Conservation (phyloP, 805 yeast genomes). For the Starmerella davenportii region DNA sequence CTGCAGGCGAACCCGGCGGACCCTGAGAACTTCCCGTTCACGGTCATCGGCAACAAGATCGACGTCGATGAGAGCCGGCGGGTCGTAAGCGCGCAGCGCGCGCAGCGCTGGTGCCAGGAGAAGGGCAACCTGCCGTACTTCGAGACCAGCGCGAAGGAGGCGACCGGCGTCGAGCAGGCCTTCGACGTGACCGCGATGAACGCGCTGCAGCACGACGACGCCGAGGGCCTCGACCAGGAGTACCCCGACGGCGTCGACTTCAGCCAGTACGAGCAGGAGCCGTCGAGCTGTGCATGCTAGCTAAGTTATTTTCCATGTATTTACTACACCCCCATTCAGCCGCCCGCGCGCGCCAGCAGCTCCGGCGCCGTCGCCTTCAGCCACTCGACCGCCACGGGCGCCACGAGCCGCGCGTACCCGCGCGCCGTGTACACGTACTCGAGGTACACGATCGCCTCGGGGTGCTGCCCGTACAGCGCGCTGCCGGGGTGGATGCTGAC, state of each 20-base stretch:
- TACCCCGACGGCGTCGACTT: slow-evolving; percentile 93
- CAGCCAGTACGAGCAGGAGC: slow-evolving; percentile 62
- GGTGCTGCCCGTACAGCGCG: slow-evolving; percentile 57
- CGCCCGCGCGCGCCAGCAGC: slow-evolving; percentile 10
- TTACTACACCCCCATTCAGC: background rate
- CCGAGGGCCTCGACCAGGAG: slow-evolving; percentile 79
- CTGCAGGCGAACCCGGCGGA: slow-evolving; percentile 84
- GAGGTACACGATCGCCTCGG: slow-evolving; percentile 81
- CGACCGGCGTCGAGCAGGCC: slow-evolving; percentile 85
- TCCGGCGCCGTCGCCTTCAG: slow-evolving; percentile 22
- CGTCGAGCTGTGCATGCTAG: slow-evolving; percentile 58
- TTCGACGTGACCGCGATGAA: slow-evolving; percentile 90
- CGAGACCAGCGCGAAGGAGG: slow-evolving; percentile 95
- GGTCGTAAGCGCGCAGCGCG: slow-evolving; percentile 43
- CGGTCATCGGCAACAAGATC: slow-evolving; percentile 83
- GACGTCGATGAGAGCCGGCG: slow-evolving; percentile 86
- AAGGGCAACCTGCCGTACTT: slow-evolving; percentile 76
- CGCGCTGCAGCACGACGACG: slow-evolving; percentile 89
- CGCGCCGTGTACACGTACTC: slow-evolving; percentile 87
- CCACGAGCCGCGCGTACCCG: slow-evolving; percentile 83
- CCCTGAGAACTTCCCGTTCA: slow-evolving; percentile 92
- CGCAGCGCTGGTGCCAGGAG: slow-evolving; percentile 42
- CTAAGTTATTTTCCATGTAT: background rate
- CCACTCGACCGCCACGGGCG: slow-evolving; percentile 68
- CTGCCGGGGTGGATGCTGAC: slow-evolving; percentile 86